Evolutionary conservation across 495 filamentous ascomycete genomes (phyloP).

Genomic region (Neurospora sp.): DNA sequence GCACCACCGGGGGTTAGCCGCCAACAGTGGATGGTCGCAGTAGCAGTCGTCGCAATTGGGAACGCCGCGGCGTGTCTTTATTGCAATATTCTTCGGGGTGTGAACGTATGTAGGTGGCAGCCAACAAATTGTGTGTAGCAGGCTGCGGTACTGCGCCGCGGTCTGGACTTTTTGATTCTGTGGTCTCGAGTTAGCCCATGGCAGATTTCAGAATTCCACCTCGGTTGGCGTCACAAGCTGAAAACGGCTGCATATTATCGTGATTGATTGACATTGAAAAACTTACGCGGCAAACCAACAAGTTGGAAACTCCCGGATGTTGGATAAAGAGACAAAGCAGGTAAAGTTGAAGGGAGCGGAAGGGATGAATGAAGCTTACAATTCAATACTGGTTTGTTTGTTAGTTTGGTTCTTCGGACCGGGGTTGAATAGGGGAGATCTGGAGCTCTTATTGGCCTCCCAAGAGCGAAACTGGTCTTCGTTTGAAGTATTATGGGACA

Average conservation of each 20-base stretch:
- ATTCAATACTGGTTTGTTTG: too few species aligned
- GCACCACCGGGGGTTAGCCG: background rate
- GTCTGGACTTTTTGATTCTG: background rate
- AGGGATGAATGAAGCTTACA: background rate
- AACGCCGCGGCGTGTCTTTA: background rate
- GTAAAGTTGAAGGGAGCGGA: background rate
- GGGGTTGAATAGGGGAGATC: too few species aligned
- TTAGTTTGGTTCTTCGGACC: too few species aligned
- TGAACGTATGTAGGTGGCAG: background rate
- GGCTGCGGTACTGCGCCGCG: background rate
- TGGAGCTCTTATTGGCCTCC: too few species aligned
- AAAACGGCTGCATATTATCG: background rate
- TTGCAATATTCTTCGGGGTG: background rate
- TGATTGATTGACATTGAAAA: background rate
- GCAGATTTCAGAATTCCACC: background rate
- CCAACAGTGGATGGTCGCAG: background rate
- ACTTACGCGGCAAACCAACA: background rate
- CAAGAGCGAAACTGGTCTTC: too few species aligned
- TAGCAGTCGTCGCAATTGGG: background rate
- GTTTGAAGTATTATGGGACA: too few species aligned
- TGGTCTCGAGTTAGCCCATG: background rate
- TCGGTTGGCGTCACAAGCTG: background rate
- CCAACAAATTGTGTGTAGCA: background rate
- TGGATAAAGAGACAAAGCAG: background rate
- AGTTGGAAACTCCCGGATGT: background rate